phyloP scores from a whole-genome alignment of 768 basidiomycete species.

The Mycena vitilis region DNA sequence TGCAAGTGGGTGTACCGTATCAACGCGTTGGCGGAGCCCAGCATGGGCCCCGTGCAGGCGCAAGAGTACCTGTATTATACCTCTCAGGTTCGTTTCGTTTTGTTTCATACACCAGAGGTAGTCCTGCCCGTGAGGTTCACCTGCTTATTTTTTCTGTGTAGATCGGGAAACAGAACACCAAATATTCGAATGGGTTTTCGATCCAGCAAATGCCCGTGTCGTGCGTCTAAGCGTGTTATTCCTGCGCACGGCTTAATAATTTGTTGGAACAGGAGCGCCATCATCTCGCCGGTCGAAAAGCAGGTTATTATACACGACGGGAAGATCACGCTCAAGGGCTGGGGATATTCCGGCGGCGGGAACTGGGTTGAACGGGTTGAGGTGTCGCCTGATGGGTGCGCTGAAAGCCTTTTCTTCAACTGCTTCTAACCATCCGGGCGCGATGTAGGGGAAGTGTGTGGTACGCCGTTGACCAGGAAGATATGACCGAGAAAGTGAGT shows the following conservation, averaged over 20 bases:
- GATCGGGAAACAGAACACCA: constrained; percentile 65
- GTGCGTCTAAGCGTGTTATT: constrained; percentile 47
- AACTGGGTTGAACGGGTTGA: constrained; percentile 70
- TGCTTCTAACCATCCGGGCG: neutral
- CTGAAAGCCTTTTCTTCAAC: neutral
- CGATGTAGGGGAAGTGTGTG: constrained; percentile 57
- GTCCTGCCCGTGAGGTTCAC: neutral
- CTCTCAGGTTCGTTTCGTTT: constrained; percentile 48
- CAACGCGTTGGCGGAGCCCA: constrained; percentile 61
- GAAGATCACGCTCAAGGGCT: constrained; percentile 54
- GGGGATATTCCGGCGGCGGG: constrained; percentile 60
- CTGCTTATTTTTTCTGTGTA: constrained; percentile 34
- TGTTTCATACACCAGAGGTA: neutral
- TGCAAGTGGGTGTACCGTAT: constrained; percentile 66
- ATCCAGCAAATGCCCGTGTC: constrained; percentile 71
- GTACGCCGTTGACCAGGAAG: constrained; percentile 58
- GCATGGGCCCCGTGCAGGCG: constrained; percentile 62
- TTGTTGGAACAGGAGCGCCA: constrained; percentile 56
- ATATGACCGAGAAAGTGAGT: constrained; percentile 62
- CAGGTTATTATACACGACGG: constrained; percentile 62
- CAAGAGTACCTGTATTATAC: constrained; percentile 68
- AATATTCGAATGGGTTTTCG: constrained; percentile 66
- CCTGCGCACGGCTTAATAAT: neutral
- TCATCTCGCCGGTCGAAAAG: constrained; percentile 57
- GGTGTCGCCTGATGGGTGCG: constrained; percentile 61